These are phyloP conservation scores for Umbelopsis isabellina DNA, from an alignment of 192 early-diverging fungal species.

Conservation along the genomic window DNA sequence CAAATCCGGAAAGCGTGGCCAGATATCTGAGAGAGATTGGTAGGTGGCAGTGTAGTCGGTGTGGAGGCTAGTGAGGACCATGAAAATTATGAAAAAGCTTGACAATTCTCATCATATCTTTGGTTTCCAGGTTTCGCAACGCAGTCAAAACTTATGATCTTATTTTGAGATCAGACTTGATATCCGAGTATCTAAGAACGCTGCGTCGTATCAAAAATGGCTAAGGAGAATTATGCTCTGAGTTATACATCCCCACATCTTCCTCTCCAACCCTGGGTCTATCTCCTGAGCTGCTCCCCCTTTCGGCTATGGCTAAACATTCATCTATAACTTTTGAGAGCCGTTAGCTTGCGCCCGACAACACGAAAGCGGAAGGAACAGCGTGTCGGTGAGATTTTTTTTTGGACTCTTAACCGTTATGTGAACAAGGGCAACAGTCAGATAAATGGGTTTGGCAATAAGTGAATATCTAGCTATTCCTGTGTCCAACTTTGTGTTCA, in stretches of 20 bases:
- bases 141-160: slow-evolving; percentile 44
- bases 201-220: slow-evolving; percentile 13
- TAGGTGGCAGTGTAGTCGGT: background rate
- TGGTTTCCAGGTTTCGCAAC: slow-evolving; percentile 35
- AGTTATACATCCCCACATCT: background rate
- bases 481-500: too few species aligned
- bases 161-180: slow-evolving; percentile 42
- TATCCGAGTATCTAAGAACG: slow-evolving; percentile 42
- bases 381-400: too few species aligned
- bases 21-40: slow-evolving; percentile 53
- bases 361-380: too few species aligned
- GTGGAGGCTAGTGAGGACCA: too few species aligned
- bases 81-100: background rate
- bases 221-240: background rate
- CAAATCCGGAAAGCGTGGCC: slow-evolving; percentile 40
- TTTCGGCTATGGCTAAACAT: too few species aligned
- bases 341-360: too few species aligned
- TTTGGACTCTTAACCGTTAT: too few species aligned
- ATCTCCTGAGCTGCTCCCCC: too few species aligned
- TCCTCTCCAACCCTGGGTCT: background rate
- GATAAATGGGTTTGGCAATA: too few species aligned
- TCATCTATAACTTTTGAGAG: too few species aligned
- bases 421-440: too few species aligned
- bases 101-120: background rate
- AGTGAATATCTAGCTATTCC: too few species aligned